Evolutionary conservation across 345 rosid genomes (phyloP).

Genomic region (Hibiscus syriacus): DNA sequence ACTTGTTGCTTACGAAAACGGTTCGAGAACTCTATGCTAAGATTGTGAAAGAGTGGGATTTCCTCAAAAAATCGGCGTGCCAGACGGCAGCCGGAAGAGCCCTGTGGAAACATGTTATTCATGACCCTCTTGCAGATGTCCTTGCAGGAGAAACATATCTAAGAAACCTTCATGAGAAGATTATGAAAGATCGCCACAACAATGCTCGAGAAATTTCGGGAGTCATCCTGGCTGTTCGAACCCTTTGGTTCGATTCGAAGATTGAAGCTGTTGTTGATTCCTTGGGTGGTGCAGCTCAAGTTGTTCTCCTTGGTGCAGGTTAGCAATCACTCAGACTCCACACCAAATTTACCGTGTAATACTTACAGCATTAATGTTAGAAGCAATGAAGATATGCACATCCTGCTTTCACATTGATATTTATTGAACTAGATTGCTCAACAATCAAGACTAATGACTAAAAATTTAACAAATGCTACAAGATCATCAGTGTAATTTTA

Average conservation of each 20-base stretch:
- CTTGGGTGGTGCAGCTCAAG: constrained; percentile 46
- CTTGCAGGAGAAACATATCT: constrained; percentile 81
- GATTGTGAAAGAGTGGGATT: constrained; percentile 64
- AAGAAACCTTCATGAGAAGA: constrained; percentile 65
- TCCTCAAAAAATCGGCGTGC: constrained; percentile 63
- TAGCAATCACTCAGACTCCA: constrained; percentile 9
- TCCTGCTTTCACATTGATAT: neutral
- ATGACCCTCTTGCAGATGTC: constrained; percentile 71
- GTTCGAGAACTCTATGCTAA: constrained; percentile 54
- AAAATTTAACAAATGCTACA: neutral
- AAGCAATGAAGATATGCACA: neutral
- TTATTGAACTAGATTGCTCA: constrained; percentile 1
- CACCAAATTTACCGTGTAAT: neutral
- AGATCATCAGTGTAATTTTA: neutral
- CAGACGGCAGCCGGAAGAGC: constrained; percentile 94
- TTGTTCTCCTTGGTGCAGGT: constrained; percentile 97
- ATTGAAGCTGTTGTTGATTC: constrained; percentile 66
- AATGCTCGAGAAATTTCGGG: constrained; percentile 80
- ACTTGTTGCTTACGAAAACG: constrained; percentile 27
- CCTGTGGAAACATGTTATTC: constrained; percentile 71
- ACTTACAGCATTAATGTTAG: neutral
- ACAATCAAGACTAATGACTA: neutral
- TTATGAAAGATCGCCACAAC: constrained; percentile 51
- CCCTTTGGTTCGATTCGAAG: constrained; percentile 84
- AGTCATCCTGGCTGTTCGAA: constrained; percentile 76